These are phyloP conservation scores for Aegilops umbellulata DNA, from an alignment of 176 grass and related monocot species.

Conservation along the genomic window DNA sequence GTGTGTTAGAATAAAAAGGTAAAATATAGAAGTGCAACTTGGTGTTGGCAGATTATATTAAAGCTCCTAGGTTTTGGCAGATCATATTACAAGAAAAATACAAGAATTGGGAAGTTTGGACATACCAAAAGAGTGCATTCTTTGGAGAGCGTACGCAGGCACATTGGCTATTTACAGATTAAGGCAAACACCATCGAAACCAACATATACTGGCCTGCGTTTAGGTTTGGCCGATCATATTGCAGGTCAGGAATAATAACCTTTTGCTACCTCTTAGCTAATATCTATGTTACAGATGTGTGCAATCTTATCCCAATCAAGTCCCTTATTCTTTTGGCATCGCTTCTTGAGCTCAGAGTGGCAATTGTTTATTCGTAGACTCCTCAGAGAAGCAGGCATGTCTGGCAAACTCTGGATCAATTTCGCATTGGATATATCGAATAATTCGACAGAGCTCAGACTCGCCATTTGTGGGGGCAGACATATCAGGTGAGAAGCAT, in stretches of 20 bases:
- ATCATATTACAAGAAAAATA: no score
- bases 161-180: neutral
- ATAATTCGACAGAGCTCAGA: conserved; percentile 4
- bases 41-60: no score
- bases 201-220: neutral
- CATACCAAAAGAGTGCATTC: neutral
- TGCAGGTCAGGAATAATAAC: no score
- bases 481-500: conserved; percentile 13
- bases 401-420: neutral
- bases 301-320: conserved; percentile 21
- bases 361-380: neutral
- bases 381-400: conserved; percentile 21
- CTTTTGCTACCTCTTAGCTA: neutral
- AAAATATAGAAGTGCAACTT: neutral
- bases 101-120: neutral
- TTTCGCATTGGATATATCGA: conserved; percentile 15
- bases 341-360: conserved; percentile 12
- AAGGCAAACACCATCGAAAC: neutral
- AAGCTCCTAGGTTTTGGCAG: neutral
- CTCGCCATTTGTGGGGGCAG: neutral
- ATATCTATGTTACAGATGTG: conserved; percentile 4
- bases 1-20: no score
- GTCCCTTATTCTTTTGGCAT: neutral
- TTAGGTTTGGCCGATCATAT: neutral
- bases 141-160: neutral